Evolutionary conservation across 129 eudicot genomes (phyloP).

Genomic region (Arctium minus): DNA sequence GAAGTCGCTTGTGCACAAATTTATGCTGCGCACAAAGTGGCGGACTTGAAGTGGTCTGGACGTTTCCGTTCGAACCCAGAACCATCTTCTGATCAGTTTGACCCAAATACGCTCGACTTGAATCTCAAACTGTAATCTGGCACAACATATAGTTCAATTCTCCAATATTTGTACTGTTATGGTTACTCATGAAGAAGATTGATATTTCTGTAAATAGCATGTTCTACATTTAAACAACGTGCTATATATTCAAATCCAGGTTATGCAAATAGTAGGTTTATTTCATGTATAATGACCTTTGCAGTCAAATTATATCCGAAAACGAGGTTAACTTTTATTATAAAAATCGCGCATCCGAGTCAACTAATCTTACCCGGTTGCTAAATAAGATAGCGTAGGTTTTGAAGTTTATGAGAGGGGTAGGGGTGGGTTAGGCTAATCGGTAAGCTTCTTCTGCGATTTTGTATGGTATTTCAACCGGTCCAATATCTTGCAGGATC

Average conservation of each 20-base stretch:
- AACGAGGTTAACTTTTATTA: too few relatives aligned
- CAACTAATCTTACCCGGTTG: too few relatives aligned
- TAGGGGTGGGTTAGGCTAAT: too few relatives aligned
- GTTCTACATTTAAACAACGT: background rate
- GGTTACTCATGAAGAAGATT: background rate
- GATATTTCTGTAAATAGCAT: background rate
- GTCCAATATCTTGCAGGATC: too few relatives aligned
- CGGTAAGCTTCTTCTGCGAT: too few relatives aligned
- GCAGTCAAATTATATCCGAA: too few relatives aligned
- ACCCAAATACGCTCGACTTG: conserved; percentile 34
- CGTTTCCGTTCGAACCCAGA: conserved; percentile 40
- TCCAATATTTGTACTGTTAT: background rate
- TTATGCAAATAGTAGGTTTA: background rate
- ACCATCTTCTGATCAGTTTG: conserved; percentile 24
- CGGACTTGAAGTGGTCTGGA: conserved; percentile 51
- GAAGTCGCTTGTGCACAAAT: conserved; percentile 18
- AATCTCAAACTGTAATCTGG: conserved; percentile 38
- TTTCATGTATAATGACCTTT: background rate
- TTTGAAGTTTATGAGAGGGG: too few relatives aligned
- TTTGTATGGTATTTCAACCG: too few relatives aligned
- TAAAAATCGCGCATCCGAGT: too few relatives aligned
- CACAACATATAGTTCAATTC: background rate
- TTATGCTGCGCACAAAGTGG: conserved; percentile 1
- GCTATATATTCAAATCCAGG: background rate
- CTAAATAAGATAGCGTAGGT: too few relatives aligned